Conservation (phyloP, 1,284 basidiomycete species). For the Gymnopus androsaceus region DNA sequence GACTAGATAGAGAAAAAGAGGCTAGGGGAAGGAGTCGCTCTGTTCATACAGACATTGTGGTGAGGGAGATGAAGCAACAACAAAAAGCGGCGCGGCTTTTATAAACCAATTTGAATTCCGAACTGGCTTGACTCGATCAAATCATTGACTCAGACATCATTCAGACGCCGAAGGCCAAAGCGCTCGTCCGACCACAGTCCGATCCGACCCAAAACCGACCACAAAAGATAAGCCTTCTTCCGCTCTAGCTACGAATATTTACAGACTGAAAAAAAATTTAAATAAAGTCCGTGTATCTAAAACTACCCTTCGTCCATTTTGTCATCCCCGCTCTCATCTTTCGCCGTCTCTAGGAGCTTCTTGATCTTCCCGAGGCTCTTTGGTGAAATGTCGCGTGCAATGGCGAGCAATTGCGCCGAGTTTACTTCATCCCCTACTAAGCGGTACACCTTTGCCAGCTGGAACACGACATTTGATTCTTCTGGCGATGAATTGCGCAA, state of each 20-base stretch:
- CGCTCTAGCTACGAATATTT: neutral
- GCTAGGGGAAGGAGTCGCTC: conserved; percentile 30
- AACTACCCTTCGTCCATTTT: conserved; percentile 73
- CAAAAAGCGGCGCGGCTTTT: too few relatives aligned
- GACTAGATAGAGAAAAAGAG: conserved; percentile 30
- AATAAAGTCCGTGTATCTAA: neutral
- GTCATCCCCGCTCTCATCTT: conserved; percentile 65
- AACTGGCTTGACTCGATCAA: neutral
- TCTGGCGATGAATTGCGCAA: conserved; percentile 83
- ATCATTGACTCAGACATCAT: too few relatives aligned
- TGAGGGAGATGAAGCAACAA: too few relatives aligned
- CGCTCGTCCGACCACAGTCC: too few relatives aligned
- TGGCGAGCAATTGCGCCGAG: conserved; percentile 80
- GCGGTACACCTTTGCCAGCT: conserved; percentile 89
- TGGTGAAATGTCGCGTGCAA: conserved; percentile 83
- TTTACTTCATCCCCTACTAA: conserved; percentile 76
- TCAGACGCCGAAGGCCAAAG: neutral
- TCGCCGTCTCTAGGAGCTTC: conserved; percentile 70
- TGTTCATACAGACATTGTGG: conserved; percentile 54
- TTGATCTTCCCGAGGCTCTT: conserved; percentile 78
- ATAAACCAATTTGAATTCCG: conserved; percentile 3
- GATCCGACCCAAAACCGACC: too few relatives aligned
- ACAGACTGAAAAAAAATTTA: neutral
- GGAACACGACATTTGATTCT: conserved; percentile 93
- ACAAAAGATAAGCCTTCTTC: neutral